Evolutionary conservation across 805 yeast genomes (phyloP), one percentile per base, ranked within the genome.

Genomic region (Saccharomycopsis guyanensis): DNA sequence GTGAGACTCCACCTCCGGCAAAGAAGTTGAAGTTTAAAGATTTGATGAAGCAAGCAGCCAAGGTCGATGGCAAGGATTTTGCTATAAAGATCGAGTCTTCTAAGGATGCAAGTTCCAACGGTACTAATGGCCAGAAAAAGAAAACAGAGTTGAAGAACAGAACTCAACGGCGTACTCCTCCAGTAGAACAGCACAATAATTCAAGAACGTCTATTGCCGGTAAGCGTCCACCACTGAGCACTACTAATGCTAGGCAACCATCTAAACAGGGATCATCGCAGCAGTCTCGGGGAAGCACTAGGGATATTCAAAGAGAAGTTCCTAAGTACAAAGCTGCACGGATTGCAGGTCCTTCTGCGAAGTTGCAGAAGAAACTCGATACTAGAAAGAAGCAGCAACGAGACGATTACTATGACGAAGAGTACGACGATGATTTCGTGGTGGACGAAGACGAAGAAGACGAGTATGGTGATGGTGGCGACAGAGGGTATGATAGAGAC

Each of bases 401-500:
- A 19, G 16, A 29, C 10, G 38, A 40, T 8, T 58, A 3, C 53
- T 51, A 48, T 44, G 57, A 64, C 41, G 46, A 53, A 3, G 67
- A 65, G 19, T 69, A 70, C 4, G 73, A 68, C 23, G 65, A 73
- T 43, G 76, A 69, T 49, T 80, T 73, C 35, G 81, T 80, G 56
- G 69, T 82, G 31, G 87, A 71, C 7, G 73, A 75, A 42, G 85
- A 77, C 47, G 52, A 47, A 18, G 40, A 35, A 7, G 10, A 42
- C n/a, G 65, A 60, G 37, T 64, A 59, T 25, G 55, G 53, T 27
- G 61, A 53, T 16, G 12, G 39, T 6, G 37, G 25, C 20, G 47
- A 43, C 15, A 62, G 59, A 3, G 87, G 79, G 2, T 85, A 84
- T 54, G 85, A 86, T 55, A 66, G 91, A 38, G 88, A 84, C 53